Evolutionary conservation across 2,329 filamentous ascomycete genomes (phyloP).

Genomic region (Talaromyces sp.): DNA sequence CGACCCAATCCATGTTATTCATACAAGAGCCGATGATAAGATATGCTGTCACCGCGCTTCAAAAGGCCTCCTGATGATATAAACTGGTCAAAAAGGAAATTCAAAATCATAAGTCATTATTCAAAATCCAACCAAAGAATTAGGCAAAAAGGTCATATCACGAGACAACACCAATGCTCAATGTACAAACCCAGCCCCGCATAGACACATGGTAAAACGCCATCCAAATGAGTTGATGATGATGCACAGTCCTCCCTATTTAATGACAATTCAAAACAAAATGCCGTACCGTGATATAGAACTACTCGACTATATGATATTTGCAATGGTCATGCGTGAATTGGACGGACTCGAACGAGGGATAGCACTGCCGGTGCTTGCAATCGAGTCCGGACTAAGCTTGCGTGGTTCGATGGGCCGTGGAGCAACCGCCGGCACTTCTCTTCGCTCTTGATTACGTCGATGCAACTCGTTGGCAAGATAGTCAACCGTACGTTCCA

Average conservation of each 20-base stretch:
- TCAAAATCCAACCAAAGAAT: not conserved
- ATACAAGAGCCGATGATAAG: not conserved
- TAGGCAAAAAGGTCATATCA: not conserved
- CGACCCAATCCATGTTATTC: not conserved
- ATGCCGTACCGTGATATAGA: not conserved
- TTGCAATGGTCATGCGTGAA: conserved; percentile 43
- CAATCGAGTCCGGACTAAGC: conserved; percentile 18
- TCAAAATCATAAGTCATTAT: not conserved
- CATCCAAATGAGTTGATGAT: not conserved
- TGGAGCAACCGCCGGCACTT: conserved; percentile 4
- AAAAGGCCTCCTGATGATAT: not conserved
- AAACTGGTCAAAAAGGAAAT: not conserved
- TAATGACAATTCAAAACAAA: not conserved
- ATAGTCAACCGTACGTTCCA: conserved; percentile 59
- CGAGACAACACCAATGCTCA: not conserved
- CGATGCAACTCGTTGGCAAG: conserved; percentile 42
- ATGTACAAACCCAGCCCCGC: not conserved
- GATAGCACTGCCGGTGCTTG: conserved; percentile 9
- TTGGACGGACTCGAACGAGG: conserved; percentile 25
- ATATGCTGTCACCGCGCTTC: not conserved
- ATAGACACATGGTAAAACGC: not conserved
- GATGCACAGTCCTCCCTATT: not conserved
- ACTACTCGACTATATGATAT: conserved; percentile 29
- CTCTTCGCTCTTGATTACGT: conserved; percentile 14
- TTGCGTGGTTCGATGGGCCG: conserved; percentile 12